Percentiles rank a stretch among this genome's conserved stretches.
phyloP scores from a whole-genome alignment of 169 alveolate species.

The Cryptosporidium bovis region DNA sequence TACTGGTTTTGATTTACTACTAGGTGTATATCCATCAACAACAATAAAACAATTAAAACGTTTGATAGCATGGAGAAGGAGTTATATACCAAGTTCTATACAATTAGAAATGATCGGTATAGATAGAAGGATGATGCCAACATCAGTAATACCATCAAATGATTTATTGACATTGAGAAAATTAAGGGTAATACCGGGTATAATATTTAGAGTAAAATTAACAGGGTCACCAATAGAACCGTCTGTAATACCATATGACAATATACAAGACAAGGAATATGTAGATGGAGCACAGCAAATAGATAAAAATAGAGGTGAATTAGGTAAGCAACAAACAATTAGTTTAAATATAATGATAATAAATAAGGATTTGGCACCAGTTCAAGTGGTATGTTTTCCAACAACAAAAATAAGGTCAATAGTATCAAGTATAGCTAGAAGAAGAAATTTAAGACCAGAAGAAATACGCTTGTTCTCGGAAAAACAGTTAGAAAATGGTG shows the following conservation, averaged over 20 bases:
- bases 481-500: constrained; percentile 57
- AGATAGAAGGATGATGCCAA: constrained; percentile 72
- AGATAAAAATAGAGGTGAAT: background rate
- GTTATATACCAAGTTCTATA: constrained; percentile 61
- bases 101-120: constrained; percentile 65
- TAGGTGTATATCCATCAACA: constrained; percentile 71
- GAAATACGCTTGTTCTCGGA: constrained; percentile 34
- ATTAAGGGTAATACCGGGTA: constrained; percentile 58
- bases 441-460: constrained; percentile 36
- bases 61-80: constrained; percentile 73
- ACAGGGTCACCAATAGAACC: constrained; percentile 69
- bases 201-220: constrained; percentile 49
- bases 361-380: constrained; percentile 57
- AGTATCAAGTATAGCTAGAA: constrained; percentile 48
- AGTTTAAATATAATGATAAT: constrained; percentile 38
- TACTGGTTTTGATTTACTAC: constrained; percentile 60
- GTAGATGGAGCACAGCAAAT: constrained; percentile 41
- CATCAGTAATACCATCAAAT: constrained; percentile 59
- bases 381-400: constrained; percentile 65
- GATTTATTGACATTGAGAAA: constrained; percentile 51
- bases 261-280: constrained; percentile 50
- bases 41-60: constrained; percentile 68
- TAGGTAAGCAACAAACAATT: constrained; percentile 3
- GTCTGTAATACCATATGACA: constrained; percentile 24
- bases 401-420: constrained; percentile 36